A percentile compares a stretch with the other conserved stretches of the same genome.
These are phyloP conservation scores for Poronia punctata DNA, from an alignment of 495 filamentous ascomycete genomes.

Conservation along the genomic window DNA sequence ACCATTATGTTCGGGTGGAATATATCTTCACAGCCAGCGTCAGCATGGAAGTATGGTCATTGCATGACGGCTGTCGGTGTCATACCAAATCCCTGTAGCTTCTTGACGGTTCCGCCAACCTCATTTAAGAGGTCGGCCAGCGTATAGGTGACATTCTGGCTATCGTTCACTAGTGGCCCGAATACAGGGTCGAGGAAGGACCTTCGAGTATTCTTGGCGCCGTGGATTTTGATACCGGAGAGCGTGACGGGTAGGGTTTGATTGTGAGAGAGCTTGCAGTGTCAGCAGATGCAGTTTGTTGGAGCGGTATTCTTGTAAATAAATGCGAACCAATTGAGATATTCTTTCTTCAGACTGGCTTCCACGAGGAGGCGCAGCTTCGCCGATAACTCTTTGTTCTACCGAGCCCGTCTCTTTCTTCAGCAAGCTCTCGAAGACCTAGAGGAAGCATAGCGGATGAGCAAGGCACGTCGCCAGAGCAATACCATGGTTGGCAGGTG, in stretches of 20 bases:
- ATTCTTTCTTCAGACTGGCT: conserved; percentile 19
- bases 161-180: conserved; percentile 64
- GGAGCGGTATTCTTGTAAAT: neutral
- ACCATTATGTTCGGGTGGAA: conserved; percentile 78
- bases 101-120: conserved; percentile 58
- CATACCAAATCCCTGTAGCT: conserved; percentile 73
- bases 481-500: neutral
- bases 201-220: conserved; percentile 67
- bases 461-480: neutral
- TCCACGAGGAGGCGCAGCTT: conserved; percentile 13
- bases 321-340: conserved; percentile 19
- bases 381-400: conserved; percentile 15
- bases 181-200: conserved; percentile 75
- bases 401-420: conserved; percentile 18
- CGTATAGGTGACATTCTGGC: conserved; percentile 60
- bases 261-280: conserved; percentile 61
- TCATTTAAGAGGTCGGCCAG: conserved; percentile 68
- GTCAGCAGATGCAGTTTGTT: neutral
- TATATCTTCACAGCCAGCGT: conserved; percentile 52
- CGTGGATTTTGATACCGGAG: conserved; percentile 71
- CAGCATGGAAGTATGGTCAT: conserved; percentile 6
- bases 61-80: neutral
- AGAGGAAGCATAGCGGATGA: conserved; percentile 2
- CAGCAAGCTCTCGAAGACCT: conserved; percentile 25
- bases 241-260: conserved; percentile 64